phyloP scores from a whole-genome alignment of 2,329 filamentous ascomycete species.

The Penicillium sp. region DNA sequence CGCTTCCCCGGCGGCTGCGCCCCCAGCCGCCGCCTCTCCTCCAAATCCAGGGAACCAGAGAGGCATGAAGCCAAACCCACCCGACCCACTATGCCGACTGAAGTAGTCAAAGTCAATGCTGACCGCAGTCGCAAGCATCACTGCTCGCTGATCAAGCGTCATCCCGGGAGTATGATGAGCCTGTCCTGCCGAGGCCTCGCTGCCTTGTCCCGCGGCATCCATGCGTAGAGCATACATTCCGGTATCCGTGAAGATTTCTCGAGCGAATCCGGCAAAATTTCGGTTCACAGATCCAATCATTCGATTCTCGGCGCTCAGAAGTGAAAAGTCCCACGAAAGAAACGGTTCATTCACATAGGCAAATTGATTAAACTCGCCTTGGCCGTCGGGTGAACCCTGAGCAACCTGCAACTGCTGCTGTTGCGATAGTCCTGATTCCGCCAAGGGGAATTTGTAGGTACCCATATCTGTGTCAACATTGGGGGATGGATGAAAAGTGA shows the following conservation, averaged over 20 bases:
- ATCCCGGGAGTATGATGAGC: constrained; percentile 42
- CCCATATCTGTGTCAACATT: constrained; percentile 30
- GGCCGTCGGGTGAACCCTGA: constrained; percentile 19
- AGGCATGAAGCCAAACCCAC: constrained; percentile 48
- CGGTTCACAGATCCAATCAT: constrained; percentile 59
- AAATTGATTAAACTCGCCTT: constrained; percentile 53
- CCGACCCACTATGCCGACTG: constrained; percentile 51
- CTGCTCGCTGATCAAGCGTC: constrained; percentile 60
- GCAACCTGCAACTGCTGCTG: constrained; percentile 43
- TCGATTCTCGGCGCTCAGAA: constrained; percentile 46
- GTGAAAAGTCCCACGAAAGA: constrained; percentile 59
- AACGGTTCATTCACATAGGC: constrained; percentile 58
- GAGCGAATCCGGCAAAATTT: constrained; percentile 57
- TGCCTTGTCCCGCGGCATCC: constrained; percentile 51
- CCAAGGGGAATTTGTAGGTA: constrained; percentile 37
- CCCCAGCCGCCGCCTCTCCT: constrained; percentile 36
- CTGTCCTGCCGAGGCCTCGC: constrained; percentile 26
- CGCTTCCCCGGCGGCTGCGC: constrained; percentile 35
- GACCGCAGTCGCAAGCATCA: constrained; percentile 62
- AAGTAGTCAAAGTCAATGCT: constrained; percentile 64
- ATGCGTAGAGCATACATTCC: constrained; percentile 60
- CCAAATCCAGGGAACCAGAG: constrained; percentile 46
- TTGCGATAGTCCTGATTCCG: constrained; percentile 45
- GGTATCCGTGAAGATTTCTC: constrained; percentile 61
- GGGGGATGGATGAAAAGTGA: constrained; percentile 49